A percentile compares a stretch with the other conserved stretches of the same genome.
Evolutionary conservation across 2,329 filamentous ascomycete genomes (phyloP).

Genomic region (Fusarium decemcellulare): DNA sequence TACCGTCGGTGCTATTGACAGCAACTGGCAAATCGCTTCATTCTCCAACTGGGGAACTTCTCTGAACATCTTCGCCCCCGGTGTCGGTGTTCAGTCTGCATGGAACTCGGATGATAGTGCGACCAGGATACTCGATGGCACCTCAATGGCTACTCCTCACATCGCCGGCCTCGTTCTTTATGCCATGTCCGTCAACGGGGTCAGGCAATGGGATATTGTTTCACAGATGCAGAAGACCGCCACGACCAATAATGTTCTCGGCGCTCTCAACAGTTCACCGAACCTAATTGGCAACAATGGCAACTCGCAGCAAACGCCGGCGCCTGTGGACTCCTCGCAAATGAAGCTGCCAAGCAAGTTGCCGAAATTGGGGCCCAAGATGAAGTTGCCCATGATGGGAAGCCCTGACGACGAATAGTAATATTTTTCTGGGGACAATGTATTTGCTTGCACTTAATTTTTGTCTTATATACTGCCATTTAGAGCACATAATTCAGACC

Average conservation of each 20-base stretch:
- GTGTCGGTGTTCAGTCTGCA: slow-evolving; percentile 61
- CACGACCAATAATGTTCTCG: slow-evolving; percentile 58
- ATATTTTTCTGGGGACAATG: too few relatives aligned
- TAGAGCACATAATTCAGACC: too few relatives aligned
- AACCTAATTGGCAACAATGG: slow-evolving; percentile 68
- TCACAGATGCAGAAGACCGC: slow-evolving; percentile 44
- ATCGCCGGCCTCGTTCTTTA: slow-evolving; percentile 69
- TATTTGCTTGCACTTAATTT: too few relatives aligned
- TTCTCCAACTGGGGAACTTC: slow-evolving; percentile 66
- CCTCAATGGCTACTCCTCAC: slow-evolving; percentile 76
- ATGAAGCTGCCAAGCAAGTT: too few relatives aligned
- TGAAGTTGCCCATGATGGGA: too few relatives aligned
- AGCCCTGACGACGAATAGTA: too few relatives aligned
- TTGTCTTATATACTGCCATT: too few relatives aligned
- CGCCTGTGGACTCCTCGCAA: too few relatives aligned
- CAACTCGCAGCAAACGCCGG: slow-evolving; percentile 45
- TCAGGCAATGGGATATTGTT: too few relatives aligned
- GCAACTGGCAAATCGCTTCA: slow-evolving; percentile 55
- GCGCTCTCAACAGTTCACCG: slow-evolving; percentile 55
- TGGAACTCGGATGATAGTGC: slow-evolving; percentile 62
- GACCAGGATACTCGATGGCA: slow-evolving; percentile 67
- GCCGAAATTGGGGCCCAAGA: too few relatives aligned
- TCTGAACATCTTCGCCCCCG: slow-evolving; percentile 68
- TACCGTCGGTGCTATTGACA: slow-evolving; percentile 55
- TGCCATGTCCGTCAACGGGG: slow-evolving; percentile 60